Conservation (phyloP, 176 grass and related monocot species). For the Alloteropsis semialata region DNA sequence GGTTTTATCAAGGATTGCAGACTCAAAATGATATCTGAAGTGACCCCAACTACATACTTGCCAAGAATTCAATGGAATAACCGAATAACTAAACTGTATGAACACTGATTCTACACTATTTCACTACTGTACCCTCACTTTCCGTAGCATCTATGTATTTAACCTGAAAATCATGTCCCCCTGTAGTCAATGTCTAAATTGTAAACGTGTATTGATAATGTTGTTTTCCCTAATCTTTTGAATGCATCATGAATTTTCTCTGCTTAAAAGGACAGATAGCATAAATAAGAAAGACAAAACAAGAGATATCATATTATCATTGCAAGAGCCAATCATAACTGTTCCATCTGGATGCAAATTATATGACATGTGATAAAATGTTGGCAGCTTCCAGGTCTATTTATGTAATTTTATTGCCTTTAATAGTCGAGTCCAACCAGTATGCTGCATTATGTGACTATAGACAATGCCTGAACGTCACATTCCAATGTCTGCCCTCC, state of each 20-base stretch:
- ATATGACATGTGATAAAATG: background rate
- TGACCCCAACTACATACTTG: background rate
- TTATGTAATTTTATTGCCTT: background rate
- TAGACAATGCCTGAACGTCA: background rate
- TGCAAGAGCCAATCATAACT: background rate
- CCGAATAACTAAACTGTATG: conserved; percentile 1
- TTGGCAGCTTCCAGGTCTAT: background rate
- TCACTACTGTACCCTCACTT: background rate
- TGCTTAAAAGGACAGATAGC: background rate
- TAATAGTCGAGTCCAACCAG: background rate
- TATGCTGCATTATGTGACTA: background rate
- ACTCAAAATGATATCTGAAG: background rate
- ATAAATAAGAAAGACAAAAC: background rate
- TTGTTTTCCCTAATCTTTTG: background rate
- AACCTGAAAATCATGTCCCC: background rate
- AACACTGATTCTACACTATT: background rate
- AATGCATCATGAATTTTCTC: conserved; percentile 1
- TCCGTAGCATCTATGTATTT: background rate
- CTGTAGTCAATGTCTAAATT: background rate
- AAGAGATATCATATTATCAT: background rate
- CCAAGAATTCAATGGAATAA: background rate
- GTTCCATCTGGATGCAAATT: conserved; percentile 9
- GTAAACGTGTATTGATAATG: background rate
- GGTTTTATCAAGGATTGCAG: background rate
- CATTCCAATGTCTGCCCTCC: background rate